Evolutionary conservation across 805 yeast genomes (phyloP), one percentile per base, ranked within the genome.

Genomic region (Maudiozyma bulderi): DNA sequence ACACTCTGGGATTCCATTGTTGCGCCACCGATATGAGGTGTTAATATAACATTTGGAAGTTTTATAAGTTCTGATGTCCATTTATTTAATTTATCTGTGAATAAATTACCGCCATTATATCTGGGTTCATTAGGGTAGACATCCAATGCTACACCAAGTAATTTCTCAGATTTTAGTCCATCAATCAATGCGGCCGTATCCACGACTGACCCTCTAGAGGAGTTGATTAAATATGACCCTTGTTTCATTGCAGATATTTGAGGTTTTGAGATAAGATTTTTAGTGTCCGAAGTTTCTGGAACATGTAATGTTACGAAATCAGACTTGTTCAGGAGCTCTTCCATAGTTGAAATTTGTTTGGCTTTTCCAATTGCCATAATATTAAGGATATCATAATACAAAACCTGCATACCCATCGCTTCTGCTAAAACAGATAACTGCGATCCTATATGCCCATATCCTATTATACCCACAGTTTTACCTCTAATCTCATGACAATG

Each of bases 401-500:
- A 71, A 45, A 91, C 96, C 57, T 84, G 84, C 96, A 93, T 85
- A 71, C 99, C 99, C 81, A 91, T 80, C 43, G 96, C 80, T 76
- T 91, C 99, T 44, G 99, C 98, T 60, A 91, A 74, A 6, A 93
- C 98, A 7, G 95, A 86, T 65, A 91, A 80, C 73, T 91, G 99
- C 44, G 98, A 74, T 58, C 99, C 99, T 73, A 91, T 93, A 70
- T 91, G 99, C 58, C 99, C 99, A 65, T 93, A 93, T 56, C 99
- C 99, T 39, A 91, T 76, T 61, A 93, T 91, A 51, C 98, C 99
- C 59, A 91, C 76, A 45, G 98, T 91, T 72, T 93, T 91, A 57
- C 98, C 98, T 73, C 99, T 85, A 59, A 93, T 87, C 73, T 91
- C 99, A 97, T 98, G 93, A 73, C 98, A 91, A 68, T 80, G 88